Conservation (phyloP, 2,329 filamentous ascomycete genomes). For the Bretziella fagacearum region DNA sequence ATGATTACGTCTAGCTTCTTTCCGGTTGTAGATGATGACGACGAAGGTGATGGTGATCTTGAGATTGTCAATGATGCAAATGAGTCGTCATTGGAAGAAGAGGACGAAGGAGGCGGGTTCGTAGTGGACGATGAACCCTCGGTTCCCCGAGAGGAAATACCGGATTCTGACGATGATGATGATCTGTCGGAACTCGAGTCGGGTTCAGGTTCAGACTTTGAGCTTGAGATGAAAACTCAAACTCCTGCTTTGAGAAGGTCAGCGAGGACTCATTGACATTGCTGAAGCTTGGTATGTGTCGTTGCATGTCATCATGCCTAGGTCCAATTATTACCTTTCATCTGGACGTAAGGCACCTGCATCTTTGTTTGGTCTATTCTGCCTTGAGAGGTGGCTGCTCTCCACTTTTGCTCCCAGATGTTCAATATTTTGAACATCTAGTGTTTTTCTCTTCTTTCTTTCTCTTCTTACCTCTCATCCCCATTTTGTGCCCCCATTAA, state of each 20-base stretch:
- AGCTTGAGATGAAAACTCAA: not conserved
- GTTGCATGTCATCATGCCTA: no score
- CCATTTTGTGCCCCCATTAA: no score
- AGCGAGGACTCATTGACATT: not conserved
- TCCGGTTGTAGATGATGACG: conserved; percentile 28
- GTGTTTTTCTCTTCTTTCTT: no score
- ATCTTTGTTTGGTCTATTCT: not conserved
- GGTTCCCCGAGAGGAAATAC: no score
- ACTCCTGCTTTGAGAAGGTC: not conserved
- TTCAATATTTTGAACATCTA: no score
- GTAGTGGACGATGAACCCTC: not conserved
- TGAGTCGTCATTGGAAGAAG: conserved; percentile 13
- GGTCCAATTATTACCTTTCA: no score
- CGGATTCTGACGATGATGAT: no score
- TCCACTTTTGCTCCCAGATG: no score
- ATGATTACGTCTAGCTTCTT: conserved; percentile 28
- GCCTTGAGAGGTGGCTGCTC: no score
- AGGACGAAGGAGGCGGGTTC: not conserved
- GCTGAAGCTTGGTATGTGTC: not conserved
- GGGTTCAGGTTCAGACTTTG: not conserved
- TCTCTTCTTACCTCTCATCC: no score
- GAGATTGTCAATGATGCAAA: conserved; percentile 2
- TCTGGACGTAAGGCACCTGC: no score
- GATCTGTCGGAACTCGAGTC: not conserved
- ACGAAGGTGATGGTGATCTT: conserved; percentile 20